phyloP scores from a whole-genome alignment of 2,329 filamentous ascomycete genomes.

The Fusarium tricinctum region DNA sequence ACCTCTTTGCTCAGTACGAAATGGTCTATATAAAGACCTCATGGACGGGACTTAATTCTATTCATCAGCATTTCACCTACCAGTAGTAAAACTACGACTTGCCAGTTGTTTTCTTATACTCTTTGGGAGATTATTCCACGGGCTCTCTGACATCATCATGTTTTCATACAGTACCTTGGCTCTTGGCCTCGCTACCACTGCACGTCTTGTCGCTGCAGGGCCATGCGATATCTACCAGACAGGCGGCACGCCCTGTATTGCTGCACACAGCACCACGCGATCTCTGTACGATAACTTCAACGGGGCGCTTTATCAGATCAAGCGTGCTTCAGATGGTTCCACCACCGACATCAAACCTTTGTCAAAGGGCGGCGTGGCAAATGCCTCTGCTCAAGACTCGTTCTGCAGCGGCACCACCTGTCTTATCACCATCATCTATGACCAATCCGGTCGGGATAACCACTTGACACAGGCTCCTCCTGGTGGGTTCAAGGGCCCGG shows the following conservation, averaged over 20 bases:
- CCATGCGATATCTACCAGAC: constrained; percentile 32
- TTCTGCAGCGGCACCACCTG: constrained; percentile 74
- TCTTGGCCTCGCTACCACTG: constrained; percentile 5
- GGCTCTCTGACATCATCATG: not conserved
- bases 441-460: constrained; percentile 73
- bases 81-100: no score
- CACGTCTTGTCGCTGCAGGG: constrained; percentile 17
- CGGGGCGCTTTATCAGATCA: constrained; percentile 28
- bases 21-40: no score
- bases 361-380: constrained; percentile 72
- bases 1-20: no score
- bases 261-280: constrained; percentile 29
- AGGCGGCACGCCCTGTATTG: constrained; percentile 30
- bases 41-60: no score
- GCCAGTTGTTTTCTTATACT: rapidly evolving
- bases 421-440: constrained; percentile 74
- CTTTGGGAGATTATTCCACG: no score
- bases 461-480: constrained; percentile 72
- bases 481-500: constrained; percentile 59
- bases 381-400: constrained; percentile 70
- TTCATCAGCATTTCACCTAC: no score
- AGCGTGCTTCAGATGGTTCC: constrained; percentile 29
- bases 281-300: constrained; percentile 9
- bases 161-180: constrained; percentile 20
- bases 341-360: constrained; percentile 15